These are phyloP conservation scores for Fusarium sp. DNA, from an alignment of 2,329 filamentous ascomycete genomes.

Conservation along the genomic window DNA sequence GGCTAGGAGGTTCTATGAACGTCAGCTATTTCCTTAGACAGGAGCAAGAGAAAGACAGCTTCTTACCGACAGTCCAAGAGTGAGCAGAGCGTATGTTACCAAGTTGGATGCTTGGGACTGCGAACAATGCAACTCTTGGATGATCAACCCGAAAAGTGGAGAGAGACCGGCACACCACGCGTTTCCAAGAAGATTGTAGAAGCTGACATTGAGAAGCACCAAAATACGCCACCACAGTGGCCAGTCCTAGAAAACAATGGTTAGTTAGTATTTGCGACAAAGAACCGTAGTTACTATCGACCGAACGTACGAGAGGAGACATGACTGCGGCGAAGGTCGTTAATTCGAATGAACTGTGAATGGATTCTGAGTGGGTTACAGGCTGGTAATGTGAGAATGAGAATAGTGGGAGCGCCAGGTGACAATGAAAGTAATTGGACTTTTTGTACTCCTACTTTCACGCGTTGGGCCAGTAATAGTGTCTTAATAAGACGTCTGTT, in stretches of 20 bases:
- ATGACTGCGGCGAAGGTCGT: background rate
- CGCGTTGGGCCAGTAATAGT: background rate
- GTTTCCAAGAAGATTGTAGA: conserved; percentile 9
- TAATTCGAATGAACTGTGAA: background rate
- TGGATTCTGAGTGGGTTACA: background rate
- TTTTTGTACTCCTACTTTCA: background rate
- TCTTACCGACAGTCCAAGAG: conserved; percentile 11
- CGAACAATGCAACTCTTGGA: conserved; percentile 7
- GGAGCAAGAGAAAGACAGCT: fast-evolving
- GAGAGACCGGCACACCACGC: conserved; percentile 17
- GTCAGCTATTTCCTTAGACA: background rate
- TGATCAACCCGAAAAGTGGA: conserved; percentile 5
- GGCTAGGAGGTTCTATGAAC: background rate
- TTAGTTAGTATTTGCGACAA: background rate
- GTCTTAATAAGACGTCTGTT: too few relatives aligned
- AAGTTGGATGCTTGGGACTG: background rate
- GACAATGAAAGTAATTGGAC: background rate
- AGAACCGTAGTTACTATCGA: fast-evolving
- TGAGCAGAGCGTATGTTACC: background rate
- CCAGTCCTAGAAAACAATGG: conserved; percentile 1
- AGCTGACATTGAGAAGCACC: conserved; percentile 3
- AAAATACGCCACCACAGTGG: conserved; percentile 14
- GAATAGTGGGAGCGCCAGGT: background rate
- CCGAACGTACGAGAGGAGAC: background rate
- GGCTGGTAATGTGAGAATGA: background rate